Base-by-base conservation (phyloP, 805 yeast genomes). In the Candida glaebosa region DNA sequence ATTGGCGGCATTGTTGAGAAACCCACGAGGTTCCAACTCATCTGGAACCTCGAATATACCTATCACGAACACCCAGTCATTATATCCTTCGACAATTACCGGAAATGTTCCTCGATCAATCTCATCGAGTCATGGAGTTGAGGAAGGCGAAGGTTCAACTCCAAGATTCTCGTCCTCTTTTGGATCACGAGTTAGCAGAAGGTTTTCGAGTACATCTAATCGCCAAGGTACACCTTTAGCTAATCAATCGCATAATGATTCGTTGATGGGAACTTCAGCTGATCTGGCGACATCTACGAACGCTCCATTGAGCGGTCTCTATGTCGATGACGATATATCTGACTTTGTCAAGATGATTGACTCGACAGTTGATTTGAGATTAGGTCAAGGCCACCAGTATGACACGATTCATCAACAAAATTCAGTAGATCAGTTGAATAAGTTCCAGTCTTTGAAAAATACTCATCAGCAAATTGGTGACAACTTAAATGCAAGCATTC, bases 301-400 rank as follows among this genome's bases (percentile, higher is more conserved):
- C 12, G 59, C 63, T 1, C 61, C 72, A 37, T 47, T 70, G 46
- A 52, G 69, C 39, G 79, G 79, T 2, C 47, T 75, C 8, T 72
- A 71, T 49, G 56, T 69, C 33, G 81, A 76, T 42, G 81, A 77
- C 41, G 87, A 81, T 48, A 68, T 86, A 15, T 73, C 82, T 44
- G 86, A 83, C 38, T 86, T 86, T 65, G 84, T 86, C 35, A 71
- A 76, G 47, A 67, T 84, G 72, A 76, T 86, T 34, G 93, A 86
- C 48, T 76, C 79, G 35, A 80, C 78, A 50, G 67, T 73, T 6
- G 85, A 79, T 33, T 59, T 80, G 18, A 67, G 75, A 31, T 52
- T 69, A 40, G 34, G 34, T n/a, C 34, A 24, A 18, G 18, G 20
- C 12, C 24, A 20, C 16, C 44, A 18, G 56, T 54, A 2, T 45